Conservation (phyloP, 164 flowering plant genomes). For the Cinnamomum micranthum region DNA sequence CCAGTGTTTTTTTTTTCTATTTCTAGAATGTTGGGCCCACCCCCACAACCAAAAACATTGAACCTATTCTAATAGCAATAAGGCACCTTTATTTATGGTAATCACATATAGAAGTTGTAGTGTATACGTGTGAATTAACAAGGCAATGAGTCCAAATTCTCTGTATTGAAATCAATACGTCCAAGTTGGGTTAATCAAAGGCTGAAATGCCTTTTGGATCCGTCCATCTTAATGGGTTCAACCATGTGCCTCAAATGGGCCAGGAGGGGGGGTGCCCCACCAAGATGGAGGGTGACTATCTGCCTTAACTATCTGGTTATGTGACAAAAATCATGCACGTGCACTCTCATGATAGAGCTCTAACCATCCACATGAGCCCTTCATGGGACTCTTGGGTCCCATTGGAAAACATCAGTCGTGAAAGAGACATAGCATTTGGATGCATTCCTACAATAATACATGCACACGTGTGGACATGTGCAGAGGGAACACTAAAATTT, state of each 20-base stretch:
- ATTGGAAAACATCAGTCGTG: neutral
- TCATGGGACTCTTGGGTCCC: conserved; percentile 1
- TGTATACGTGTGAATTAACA: too few relatives aligned
- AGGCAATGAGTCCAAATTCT: too few relatives aligned
- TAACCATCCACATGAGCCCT: conserved; percentile 6
- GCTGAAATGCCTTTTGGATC: neutral
- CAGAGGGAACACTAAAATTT: neutral
- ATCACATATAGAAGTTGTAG: too few relatives aligned
- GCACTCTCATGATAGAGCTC: neutral
- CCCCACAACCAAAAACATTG: neutral
- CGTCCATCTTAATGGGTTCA: neutral
- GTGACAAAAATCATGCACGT: conserved; percentile 6
- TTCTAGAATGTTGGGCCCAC: conserved; percentile 9
- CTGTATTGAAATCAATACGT: neutral
- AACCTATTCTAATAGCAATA: neutral
- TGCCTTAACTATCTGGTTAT: neutral
- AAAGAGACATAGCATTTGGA: neutral
- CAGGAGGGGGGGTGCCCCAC: neutral
- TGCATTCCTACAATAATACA: neutral
- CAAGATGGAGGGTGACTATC: too few relatives aligned
- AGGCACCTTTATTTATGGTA: neutral
- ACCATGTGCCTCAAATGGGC: neutral
- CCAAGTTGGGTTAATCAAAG: neutral
- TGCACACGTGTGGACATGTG: neutral
- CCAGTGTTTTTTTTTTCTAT: conserved; percentile 10